These are phyloP conservation scores for Huntiella savannae DNA, from an alignment of 2,329 filamentous ascomycete genomes.

Conservation along the genomic window DNA sequence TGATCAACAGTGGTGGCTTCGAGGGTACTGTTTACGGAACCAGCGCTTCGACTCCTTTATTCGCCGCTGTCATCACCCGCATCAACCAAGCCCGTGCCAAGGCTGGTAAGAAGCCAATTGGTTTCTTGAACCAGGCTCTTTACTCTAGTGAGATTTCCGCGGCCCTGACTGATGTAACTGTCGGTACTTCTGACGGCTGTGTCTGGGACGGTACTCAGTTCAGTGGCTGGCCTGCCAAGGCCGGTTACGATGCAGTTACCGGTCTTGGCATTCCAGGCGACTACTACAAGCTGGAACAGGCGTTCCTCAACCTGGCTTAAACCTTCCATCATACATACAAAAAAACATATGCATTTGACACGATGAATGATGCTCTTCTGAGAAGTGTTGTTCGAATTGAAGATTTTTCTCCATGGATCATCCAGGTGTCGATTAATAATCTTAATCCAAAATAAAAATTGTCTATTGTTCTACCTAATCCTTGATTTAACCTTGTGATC, in stretches of 20 bases:
- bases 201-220: slow-evolving; percentile 18
- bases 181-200: slow-evolving; percentile 24
- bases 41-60: slow-evolving; percentile 33
- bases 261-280: slow-evolving; percentile 29
- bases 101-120: slow-evolving; percentile 28
- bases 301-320: slow-evolving; percentile 14
- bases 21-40: slow-evolving; percentile 22
- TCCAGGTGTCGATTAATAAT: too few species aligned
- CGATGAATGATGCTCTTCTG: too few species aligned
- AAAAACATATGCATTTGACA: too few species aligned
- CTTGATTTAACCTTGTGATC: too few species aligned
- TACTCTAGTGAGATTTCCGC: slow-evolving; percentile 22
- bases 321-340: too few species aligned
- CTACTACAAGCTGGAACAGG: slow-evolving; percentile 21
- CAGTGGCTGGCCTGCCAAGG: slow-evolving; percentile 25
- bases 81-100: slow-evolving; percentile 34
- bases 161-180: slow-evolving; percentile 24
- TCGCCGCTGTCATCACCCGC: slow-evolving; percentile 34
- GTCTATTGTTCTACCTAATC: too few species aligned
- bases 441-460: too few species aligned
- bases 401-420: too few species aligned
- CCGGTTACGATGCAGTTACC: slow-evolving; percentile 30
- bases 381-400: too few species aligned
- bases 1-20: slow-evolving; percentile 18
- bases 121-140: slow-evolving; percentile 33